Conservation (phyloP, 208 protist genomes). For the Crithidia brevicula region DNA sequence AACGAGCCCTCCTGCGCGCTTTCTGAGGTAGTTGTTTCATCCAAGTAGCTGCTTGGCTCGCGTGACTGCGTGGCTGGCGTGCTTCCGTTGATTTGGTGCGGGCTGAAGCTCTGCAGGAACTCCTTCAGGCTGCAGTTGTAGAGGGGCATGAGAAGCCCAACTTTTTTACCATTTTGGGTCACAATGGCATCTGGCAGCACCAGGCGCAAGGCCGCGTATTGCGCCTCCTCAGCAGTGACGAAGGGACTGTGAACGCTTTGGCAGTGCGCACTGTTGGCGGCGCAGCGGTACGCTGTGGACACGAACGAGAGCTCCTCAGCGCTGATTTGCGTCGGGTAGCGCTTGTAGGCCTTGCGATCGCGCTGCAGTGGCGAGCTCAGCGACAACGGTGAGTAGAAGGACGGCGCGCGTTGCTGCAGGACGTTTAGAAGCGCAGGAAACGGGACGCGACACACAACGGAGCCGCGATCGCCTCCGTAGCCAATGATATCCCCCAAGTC, state of each 20-base stretch:
- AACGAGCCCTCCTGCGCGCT: neutral
- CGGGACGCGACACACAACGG: conserved; percentile 64
- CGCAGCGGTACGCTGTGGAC: conserved; percentile 26
- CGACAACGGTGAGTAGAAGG: conserved; percentile 4
- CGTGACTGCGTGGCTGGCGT: neutral
- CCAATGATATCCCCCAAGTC: conserved; percentile 49
- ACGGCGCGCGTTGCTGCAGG: conserved; percentile 1
- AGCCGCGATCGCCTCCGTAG: conserved; percentile 73
- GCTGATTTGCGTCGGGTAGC: conserved; percentile 41
- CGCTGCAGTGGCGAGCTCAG: conserved; percentile 4
- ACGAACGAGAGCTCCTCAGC: conserved; percentile 41
- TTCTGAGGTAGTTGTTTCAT: conserved; percentile 13
- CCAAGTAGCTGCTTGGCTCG: neutral
- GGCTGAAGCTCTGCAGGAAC: conserved; percentile 39
- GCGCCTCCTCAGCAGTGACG: conserved; percentile 21
- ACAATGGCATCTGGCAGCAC: conserved; percentile 72
- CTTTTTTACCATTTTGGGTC: conserved; percentile 25
- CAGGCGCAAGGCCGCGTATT: conserved; percentile 44
- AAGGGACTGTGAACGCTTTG: conserved; percentile 20
- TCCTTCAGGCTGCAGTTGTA: conserved; percentile 75
- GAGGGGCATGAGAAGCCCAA: conserved; percentile 75
- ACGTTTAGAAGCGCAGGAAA: conserved; percentile 7
- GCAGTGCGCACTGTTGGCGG: conserved; percentile 13
- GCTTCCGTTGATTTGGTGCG: neutral
- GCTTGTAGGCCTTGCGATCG: conserved; percentile 37